Evolutionary conservation across 2,329 filamentous ascomycete species (phyloP).

Genomic region (Exophiala xenobiotica): DNA sequence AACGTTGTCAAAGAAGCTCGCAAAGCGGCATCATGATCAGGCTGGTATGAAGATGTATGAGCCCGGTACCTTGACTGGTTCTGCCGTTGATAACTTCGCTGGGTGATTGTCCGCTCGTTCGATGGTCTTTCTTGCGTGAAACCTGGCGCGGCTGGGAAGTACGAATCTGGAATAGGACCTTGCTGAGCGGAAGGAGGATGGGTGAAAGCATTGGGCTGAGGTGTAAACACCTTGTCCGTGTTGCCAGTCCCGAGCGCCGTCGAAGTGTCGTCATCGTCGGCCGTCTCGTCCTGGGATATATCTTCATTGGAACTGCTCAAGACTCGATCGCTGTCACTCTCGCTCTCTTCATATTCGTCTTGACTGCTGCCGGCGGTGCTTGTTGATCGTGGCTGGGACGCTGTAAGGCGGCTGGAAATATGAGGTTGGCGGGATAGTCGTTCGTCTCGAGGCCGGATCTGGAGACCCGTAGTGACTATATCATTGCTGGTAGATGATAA

Average conservation of each 20-base stretch:
- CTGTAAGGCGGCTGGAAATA: conserved; percentile 32
- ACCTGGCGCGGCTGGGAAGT: conserved; percentile 37
- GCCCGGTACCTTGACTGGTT: conserved; percentile 33
- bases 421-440: conserved; percentile 59
- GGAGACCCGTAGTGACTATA: conserved; percentile 84
- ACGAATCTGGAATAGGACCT: conserved; percentile 49
- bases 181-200: conserved; percentile 67
- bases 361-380: conserved; percentile 68
- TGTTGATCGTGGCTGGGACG: conserved; percentile 43
- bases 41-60: conserved; percentile 65
- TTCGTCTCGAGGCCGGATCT: conserved; percentile 63
- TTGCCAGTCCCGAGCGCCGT: conserved; percentile 72
- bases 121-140: conserved; percentile 12
- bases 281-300: conserved; percentile 38
- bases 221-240: conserved; percentile 63
- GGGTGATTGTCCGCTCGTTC: conserved; percentile 20
- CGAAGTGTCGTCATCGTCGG: conserved; percentile 71
- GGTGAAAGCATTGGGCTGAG: conserved; percentile 88
- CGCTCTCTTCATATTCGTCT: conserved; percentile 91
- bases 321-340: conserved; percentile 78
- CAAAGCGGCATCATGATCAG: conserved; percentile 89
- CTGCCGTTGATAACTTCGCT: conserved; percentile 31
- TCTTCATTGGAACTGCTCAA: conserved; percentile 65
- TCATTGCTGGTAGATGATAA: conserved; percentile 75
- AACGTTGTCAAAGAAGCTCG: conserved; percentile 92